A percentile compares a stretch with the other conserved stretches of the same genome.
Conservation (phyloP, 148 eudicot species). For the Rhododendron henanense region DNA sequence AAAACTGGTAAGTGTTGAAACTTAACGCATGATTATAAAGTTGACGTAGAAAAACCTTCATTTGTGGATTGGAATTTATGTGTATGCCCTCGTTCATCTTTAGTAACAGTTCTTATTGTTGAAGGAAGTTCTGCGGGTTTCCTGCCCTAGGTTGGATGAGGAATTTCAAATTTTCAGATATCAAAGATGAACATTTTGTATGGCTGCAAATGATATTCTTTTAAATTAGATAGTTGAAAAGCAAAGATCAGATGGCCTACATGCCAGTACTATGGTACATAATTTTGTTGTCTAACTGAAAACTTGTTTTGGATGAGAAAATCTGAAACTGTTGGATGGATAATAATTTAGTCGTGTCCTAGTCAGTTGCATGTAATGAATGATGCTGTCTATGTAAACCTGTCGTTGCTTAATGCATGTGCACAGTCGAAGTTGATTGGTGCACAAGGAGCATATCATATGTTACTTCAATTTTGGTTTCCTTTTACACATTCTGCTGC, state of each 20-base stretch:
- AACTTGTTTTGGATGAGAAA: not conserved
- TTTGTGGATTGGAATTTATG: not conserved
- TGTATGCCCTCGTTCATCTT: not conserved
- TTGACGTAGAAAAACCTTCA: not conserved
- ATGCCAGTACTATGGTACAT: not conserved
- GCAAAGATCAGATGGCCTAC: not conserved
- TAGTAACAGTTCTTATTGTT: not conserved
- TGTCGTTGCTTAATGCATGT: not conserved
- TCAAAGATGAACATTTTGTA: not conserved
- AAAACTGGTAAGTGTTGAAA: not conserved
- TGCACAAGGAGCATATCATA: not conserved
- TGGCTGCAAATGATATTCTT: not conserved
- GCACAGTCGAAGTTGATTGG: not conserved
- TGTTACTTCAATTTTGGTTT: not conserved
- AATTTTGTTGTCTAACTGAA: not conserved
- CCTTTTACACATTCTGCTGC: not conserved
- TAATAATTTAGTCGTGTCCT: not conserved
- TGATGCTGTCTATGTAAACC: not conserved
- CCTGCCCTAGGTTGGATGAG: not conserved
- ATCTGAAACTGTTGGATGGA: not conserved
- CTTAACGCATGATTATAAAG: not conserved
- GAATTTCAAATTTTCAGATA: not conserved
- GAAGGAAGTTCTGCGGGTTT: not conserved
- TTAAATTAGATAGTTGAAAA: not conserved
- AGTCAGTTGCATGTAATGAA: not conserved